Conservation (phyloP, 768 basidiomycete species). For the Hypsizygus marmoreus region DNA sequence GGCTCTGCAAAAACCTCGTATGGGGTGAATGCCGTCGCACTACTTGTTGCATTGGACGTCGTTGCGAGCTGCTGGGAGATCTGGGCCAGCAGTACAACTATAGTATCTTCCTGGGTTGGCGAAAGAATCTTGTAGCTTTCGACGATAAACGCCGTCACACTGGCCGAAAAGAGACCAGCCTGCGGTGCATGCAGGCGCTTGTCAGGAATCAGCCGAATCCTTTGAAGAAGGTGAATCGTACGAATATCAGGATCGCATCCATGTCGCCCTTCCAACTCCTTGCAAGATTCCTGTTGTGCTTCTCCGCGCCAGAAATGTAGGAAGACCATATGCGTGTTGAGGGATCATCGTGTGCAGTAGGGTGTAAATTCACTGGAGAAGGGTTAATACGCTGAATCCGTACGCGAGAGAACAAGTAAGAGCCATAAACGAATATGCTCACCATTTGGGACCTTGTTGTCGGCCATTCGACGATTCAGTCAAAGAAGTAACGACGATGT, state of each 20-base stretch:
- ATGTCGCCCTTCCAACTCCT: conserved; percentile 43
- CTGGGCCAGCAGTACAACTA: conserved; percentile 29
- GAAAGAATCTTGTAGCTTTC: conserved; percentile 36
- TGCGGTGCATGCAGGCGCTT: conserved; percentile 10
- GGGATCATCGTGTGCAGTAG: conserved; percentile 31
- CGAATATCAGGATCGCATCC: conserved; percentile 43
- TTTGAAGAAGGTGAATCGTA: conserved; percentile 14
- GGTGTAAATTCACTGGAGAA: not conserved
- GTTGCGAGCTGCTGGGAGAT: conserved; percentile 31
- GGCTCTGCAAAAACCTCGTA: conserved; percentile 5
- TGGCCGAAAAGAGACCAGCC: conserved; percentile 44
- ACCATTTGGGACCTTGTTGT: conserved; percentile 2
- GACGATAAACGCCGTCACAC: conserved; percentile 41
- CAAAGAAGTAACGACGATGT: no score
- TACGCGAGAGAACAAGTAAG: no score
- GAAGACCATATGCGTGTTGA: conserved; percentile 40
- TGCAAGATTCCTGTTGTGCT: conserved; percentile 30
- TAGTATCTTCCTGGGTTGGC: conserved; percentile 28
- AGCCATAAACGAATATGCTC: not conserved
- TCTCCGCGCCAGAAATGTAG: conserved; percentile 36
- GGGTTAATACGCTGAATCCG: no score
- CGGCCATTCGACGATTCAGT: conserved; percentile 3
- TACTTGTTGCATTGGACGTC: conserved; percentile 17
- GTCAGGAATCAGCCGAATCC: not conserved
- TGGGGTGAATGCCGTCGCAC: conserved; percentile 1